These are phyloP conservation scores for Cantharellus cinnabarinus DNA, from an alignment of 768 basidiomycete species.

Conservation along the genomic window DNA sequence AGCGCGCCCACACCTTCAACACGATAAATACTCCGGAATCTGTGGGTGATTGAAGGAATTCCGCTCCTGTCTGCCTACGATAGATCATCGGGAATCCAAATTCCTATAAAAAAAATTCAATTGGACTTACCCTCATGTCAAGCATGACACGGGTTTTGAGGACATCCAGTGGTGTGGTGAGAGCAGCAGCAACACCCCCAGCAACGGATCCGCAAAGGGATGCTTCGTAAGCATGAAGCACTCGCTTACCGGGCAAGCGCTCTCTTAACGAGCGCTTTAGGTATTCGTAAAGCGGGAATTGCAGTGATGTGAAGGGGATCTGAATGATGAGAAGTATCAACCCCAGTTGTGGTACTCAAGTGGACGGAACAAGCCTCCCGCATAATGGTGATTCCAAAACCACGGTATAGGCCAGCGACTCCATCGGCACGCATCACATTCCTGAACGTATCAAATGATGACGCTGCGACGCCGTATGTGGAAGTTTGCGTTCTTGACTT, in stretches of 20 bases:
- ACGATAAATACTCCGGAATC: slow-evolving; percentile 44
- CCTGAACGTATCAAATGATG: slow-evolving; percentile 15
- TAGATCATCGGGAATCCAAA: background rate
- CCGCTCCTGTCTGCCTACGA: background rate
- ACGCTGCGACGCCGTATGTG: slow-evolving; percentile 17
- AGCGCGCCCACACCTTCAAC: slow-evolving; percentile 55
- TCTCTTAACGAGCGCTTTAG: slow-evolving; percentile 50
- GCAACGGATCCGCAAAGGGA: slow-evolving; percentile 81
- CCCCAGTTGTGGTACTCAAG: background rate
- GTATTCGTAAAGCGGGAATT: slow-evolving; percentile 88
- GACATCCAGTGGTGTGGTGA: slow-evolving; percentile 91
- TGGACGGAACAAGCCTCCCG: slow-evolving; percentile 21
- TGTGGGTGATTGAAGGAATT: slow-evolving; percentile 18
- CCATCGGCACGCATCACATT: slow-evolving; percentile 20
- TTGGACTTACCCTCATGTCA: slow-evolving; percentile 46
- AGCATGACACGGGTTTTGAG: slow-evolving; percentile 96
- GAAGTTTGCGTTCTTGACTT: slow-evolving; percentile 26
- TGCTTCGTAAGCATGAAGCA: slow-evolving; percentile 24
- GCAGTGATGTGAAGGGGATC: slow-evolving; percentile 92
- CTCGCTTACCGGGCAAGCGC: slow-evolving; percentile 26
- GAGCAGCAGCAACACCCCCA: slow-evolving; percentile 71
- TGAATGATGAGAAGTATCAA: slow-evolving; percentile 15
- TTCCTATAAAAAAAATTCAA: too few species aligned
- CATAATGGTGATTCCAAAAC: slow-evolving; percentile 27
- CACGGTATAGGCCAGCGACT: slow-evolving; percentile 24